Evolutionary conservation across 139 green algal species (phyloP), one percentile per base, ranked within the genome.

Genomic region (Pleodorina starrii): DNA sequence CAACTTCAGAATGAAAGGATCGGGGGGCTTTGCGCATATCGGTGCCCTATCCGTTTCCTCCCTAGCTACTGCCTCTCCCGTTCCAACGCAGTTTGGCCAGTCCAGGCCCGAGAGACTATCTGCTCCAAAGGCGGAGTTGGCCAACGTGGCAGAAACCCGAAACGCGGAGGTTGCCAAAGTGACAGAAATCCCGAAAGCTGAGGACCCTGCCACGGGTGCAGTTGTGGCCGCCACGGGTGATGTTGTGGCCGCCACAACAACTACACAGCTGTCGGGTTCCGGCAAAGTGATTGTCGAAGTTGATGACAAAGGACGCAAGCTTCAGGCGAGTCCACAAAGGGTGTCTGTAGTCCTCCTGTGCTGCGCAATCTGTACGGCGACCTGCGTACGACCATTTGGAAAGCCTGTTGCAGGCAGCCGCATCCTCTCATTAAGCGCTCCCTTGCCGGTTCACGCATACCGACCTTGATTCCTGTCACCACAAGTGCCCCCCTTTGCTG

Each of bases 251-350:
- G 29, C 54, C 54, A 60, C 51, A 60, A 60, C 51, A n/a, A n/a
- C n/a, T n/a, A n/a, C n/a, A n/a, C n/a, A n/a, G n/a, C n/a, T 57
- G 21, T 35, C 59, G 14, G 63, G 27, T 21, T 36, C 14, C 6
- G 21, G 63, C 11, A 82, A 42, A 57, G 75, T 83, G 25, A 73
- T 86, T 59, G 38, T 60, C 5, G 57, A 75, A 40, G 23, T 86
- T 60, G 79, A 86, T 1, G 59, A 75, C 40, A 86, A 86, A 40
- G 79, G 79, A 5, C 57, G 59, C 0, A 86, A 75, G n/a, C 29
- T 86, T 5, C 79, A 86, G 57, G 79, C 38, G 27, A 0, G 78
- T 82, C 36, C n/a, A n/a, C n/a, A n/a, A n/a, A n/a, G n/a, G n/a
- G n/a, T n/a, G n/a, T n/a, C n/a, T n/a, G n/a, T n/a, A n/a, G n/a